Conservation (phyloP, 2,329 filamentous ascomycete genomes). For the Colletotrichum plurivorum region DNA sequence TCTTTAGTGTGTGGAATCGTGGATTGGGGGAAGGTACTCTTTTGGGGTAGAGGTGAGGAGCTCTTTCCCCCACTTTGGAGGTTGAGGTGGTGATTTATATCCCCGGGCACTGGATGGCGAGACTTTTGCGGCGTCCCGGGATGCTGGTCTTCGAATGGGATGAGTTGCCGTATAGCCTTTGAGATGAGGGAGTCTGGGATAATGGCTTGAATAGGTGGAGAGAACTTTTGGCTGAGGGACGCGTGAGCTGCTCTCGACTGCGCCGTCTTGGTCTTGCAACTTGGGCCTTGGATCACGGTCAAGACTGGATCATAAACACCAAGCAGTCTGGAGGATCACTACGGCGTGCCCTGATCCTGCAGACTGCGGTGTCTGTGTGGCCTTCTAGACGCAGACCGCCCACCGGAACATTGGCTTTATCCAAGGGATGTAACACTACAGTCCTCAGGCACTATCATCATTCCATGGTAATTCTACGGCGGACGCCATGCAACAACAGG, state of each 20-base stretch:
- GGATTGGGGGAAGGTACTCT: background rate
- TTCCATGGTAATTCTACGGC: too few species aligned
- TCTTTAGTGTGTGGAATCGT: background rate
- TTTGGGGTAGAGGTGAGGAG: slow-evolving; percentile 24
- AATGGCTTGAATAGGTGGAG: background rate
- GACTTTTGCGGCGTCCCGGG: slow-evolving; percentile 2
- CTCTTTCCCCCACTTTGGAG: slow-evolving; percentile 6
- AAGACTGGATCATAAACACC: background rate
- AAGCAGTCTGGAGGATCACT: background rate
- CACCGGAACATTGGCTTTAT: background rate
- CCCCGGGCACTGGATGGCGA: slow-evolving; percentile 12
- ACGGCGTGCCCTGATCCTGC: background rate
- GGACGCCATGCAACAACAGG: background rate
- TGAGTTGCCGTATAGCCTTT: slow-evolving; percentile 21
- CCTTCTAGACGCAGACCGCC: slow-evolving; percentile 12
- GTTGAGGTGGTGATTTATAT: slow-evolving; percentile 33
- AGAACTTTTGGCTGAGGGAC: too few species aligned
- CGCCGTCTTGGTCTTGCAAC: background rate
- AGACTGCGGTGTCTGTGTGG: slow-evolving; percentile 1
- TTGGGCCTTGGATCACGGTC: too few species aligned
- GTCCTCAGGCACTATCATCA: too few species aligned
- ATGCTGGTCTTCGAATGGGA: slow-evolving; percentile 11
- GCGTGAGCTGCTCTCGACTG: background rate
- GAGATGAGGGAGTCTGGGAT: background rate
- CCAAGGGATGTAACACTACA: slow-evolving; percentile 25